Evolutionary conservation across 2,329 filamentous ascomycete species (phyloP).

Genomic region (Phyllosticta paracitricarpa): DNA sequence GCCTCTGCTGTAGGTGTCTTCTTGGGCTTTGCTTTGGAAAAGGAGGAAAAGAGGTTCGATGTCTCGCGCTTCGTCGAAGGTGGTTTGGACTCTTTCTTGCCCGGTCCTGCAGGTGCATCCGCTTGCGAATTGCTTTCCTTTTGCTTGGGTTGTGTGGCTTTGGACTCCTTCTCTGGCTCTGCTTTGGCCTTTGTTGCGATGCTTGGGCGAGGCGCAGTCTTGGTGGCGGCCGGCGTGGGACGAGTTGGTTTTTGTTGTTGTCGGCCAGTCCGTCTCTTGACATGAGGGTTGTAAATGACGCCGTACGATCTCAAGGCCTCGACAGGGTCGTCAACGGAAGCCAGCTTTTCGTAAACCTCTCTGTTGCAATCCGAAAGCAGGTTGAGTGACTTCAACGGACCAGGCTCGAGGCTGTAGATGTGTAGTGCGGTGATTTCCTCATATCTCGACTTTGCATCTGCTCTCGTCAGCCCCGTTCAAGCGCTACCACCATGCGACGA

Average conservation of each 20-base stretch:
- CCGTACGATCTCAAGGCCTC: constrained; percentile 56
- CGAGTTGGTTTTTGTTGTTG: not conserved
- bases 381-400: constrained; percentile 52
- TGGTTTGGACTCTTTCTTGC: constrained; percentile 30
- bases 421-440: constrained; percentile 69
- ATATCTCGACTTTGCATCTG: constrained; percentile 55
- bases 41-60: constrained; percentile 66
- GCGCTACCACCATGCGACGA: constrained; percentile 12
- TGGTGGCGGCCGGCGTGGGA: constrained; percentile 15
- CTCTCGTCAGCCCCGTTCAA: constrained; percentile 24
- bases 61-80: constrained; percentile 47
- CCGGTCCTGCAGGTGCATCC: constrained; percentile 13
- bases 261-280: constrained; percentile 43
- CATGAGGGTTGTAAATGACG: constrained; percentile 62
- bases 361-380: constrained; percentile 60
- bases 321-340: constrained; percentile 49
- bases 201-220: constrained; percentile 16
- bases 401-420: constrained; percentile 73
- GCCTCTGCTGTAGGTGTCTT: constrained; percentile 30
- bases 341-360: constrained; percentile 45
- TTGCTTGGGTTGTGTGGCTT: constrained; percentile 6
- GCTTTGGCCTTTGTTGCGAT: constrained; percentile 11
- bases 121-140: constrained; percentile 25
- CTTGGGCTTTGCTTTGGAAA: constrained; percentile 59
- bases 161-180: constrained; percentile 16